Percentiles rank a stretch among this genome's conserved stretches.
These are phyloP conservation scores for Lodderomyces theae DNA, from an alignment of 1,139 yeast genomes.

Conservation along the genomic window DNA sequence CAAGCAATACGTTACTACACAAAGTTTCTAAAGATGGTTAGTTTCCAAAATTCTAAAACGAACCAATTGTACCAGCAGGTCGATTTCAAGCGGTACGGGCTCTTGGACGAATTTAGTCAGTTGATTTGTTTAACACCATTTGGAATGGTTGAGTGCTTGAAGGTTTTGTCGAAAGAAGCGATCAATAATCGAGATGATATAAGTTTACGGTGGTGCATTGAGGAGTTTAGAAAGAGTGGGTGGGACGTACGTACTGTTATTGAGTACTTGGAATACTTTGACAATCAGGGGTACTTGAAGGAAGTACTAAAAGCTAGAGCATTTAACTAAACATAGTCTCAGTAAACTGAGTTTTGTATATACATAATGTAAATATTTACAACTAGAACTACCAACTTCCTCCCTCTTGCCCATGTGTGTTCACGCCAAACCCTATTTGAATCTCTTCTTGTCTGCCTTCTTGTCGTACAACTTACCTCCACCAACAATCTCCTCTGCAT, in stretches of 20 bases:
- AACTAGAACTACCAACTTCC: too few species aligned
- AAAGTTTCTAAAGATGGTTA: constrained; percentile 5
- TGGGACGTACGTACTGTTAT: constrained; percentile 23
- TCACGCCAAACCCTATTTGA: too few species aligned
- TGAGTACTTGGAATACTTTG: constrained; percentile 8
- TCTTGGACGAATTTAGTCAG: constrained; percentile 15
- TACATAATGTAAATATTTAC: background rate
- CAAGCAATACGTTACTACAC: constrained; percentile 13
- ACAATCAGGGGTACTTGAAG: constrained; percentile 11
- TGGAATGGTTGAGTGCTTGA: constrained; percentile 14
- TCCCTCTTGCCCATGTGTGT: too few species aligned
- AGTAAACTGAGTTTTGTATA: background rate
- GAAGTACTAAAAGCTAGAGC: constrained; percentile 10
- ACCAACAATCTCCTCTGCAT: constrained; percentile 58
- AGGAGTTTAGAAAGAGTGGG: constrained; percentile 33
- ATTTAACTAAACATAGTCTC: background rate
- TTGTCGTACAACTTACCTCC: constrained; percentile 62
- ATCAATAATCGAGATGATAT: constrained; percentile 22
- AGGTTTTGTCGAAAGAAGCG: constrained; percentile 23
- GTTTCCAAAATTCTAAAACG: background rate
- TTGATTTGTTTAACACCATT: constrained; percentile 8
- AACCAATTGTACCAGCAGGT: constrained; percentile 3
- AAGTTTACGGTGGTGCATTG: constrained; percentile 31
- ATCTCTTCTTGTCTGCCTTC: constrained; percentile 37
- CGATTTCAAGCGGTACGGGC: constrained; percentile 14